Evolutionary conservation across 495 filamentous ascomycete species (phyloP), one percentile per base, ranked within the genome.

Genomic region (Neurospora tetraspora): DNA sequence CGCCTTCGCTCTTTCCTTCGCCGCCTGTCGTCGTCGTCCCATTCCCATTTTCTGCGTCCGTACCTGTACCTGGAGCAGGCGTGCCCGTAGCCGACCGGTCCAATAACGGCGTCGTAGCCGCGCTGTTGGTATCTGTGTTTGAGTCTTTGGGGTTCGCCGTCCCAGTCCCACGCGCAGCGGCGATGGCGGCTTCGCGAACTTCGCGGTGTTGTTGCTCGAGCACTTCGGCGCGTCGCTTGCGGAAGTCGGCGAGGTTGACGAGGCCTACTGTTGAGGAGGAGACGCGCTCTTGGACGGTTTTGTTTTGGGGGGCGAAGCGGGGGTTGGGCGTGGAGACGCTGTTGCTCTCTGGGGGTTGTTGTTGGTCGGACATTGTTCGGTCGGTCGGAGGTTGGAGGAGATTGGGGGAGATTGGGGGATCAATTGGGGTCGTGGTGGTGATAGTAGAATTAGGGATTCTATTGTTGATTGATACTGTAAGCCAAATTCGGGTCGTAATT

Each of bases 141-240:
- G 34, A 36, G 4, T 34, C 31, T 34, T 34, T 34, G 31, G 31
- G 31, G 31, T 34, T 34, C 31, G 31, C 31, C 31, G 31, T 16
- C 2, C 6, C 45, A 34, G 31, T 34, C 43, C 43, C 11, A 2
- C 53, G 53, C 27, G 85, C 81, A 12, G 86, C 86, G 1, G 85
- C 76, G n/a, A 86, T 81, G 72, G 86, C 84, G 47, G 89, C 87
- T 68, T 88, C 88, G 76, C 93, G 89, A 4, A 91, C 91, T 79
- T 96, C 93, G 72, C 92, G 88, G 76, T 94, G 92, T 78, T 94
- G 95, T 78, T 93, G 92, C 81, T 98, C 96, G 39, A 97, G 84
- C 37, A 94, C 93, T 81, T 99, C 93, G 75, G 94, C 95, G 81
- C 96, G 94, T 45, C 96, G 91, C 82, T 99, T 98, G 81, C 96